Evolutionary conservation across 1,139 yeast genomes (phyloP).

Genomic region (Diutina neorugosa): DNA sequence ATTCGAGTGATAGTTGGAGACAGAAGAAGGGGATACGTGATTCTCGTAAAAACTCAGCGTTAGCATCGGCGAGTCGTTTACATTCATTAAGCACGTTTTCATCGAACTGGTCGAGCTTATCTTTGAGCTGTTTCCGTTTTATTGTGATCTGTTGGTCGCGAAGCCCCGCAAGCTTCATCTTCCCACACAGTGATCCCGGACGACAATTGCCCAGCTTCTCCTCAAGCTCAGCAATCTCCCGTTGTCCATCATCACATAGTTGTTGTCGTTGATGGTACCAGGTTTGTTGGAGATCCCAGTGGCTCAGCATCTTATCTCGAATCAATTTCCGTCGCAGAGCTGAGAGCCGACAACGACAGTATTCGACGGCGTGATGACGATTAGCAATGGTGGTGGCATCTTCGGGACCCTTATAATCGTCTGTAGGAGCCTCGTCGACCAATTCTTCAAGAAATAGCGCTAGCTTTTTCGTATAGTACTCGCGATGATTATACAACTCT

Average conservation of each 20-base stretch:
- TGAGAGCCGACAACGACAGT: slow-evolving; percentile 8
- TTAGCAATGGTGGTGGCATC: slow-evolving; percentile 13
- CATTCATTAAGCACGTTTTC: slow-evolving; percentile 10
- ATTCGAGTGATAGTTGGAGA: slow-evolving; percentile 12
- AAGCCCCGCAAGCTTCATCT: neutral
- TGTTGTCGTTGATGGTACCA: slow-evolving; percentile 10
- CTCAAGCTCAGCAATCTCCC: neutral
- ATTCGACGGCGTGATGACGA: slow-evolving; percentile 13
- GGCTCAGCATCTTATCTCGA: slow-evolving; percentile 9
- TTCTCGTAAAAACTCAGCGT: slow-evolving; percentile 9
- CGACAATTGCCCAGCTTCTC: neutral
- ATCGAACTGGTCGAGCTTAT: slow-evolving; percentile 12
- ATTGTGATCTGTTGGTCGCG: neutral
- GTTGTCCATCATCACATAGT: slow-evolving; percentile 7
- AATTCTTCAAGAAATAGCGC: slow-evolving; percentile 10
- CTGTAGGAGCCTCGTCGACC: neutral
- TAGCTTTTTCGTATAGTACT: slow-evolving; percentile 12
- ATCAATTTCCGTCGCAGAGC: slow-evolving; percentile 5
- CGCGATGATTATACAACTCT: slow-evolving; percentile 11
- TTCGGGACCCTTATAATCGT: neutral
- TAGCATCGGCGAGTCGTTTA: slow-evolving; percentile 12
- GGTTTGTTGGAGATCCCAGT: slow-evolving; percentile 11
- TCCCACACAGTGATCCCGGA: neutral
- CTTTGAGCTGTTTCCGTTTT: slow-evolving; percentile 6
- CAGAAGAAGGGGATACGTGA: slow-evolving; percentile 18